Evolutionary conservation across 2,329 filamentous ascomycete genomes (phyloP).

Genomic region (Colletotrichum karsti): DNA sequence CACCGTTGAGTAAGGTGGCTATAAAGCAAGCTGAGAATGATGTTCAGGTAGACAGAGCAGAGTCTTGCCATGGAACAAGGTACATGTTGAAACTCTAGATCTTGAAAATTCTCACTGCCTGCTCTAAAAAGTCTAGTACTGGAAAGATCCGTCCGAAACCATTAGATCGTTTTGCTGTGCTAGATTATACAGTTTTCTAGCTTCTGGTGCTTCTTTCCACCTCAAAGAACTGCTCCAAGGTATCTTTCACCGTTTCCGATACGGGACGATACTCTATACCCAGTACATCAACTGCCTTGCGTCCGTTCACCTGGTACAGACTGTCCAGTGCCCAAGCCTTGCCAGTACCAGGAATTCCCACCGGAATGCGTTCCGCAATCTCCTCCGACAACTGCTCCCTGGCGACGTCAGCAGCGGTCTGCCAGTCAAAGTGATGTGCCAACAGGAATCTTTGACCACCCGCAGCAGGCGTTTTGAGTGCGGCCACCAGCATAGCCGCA

Average conservation of each 20-base stretch:
- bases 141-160: too few species aligned
- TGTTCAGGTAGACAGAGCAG: too few species aligned
- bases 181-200: too few species aligned
- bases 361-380: not conserved
- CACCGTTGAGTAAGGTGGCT: too few species aligned
- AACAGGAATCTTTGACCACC: not conserved
- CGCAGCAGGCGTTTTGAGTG: not conserved
- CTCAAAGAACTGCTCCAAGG: constrained; percentile 42
- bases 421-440: not conserved
- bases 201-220: constrained; percentile 21
- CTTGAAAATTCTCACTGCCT: too few species aligned
- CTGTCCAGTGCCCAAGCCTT: not conserved
- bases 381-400: not conserved
- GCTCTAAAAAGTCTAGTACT: too few species aligned
- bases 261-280: constrained; percentile 40
- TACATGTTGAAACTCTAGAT: too few species aligned
- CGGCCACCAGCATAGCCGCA: not conserved
- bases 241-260: constrained; percentile 40
- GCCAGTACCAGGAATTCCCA: not conserved
- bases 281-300: constrained; percentile 39
- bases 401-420: not conserved
- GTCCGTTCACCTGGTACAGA: constrained; percentile 31
- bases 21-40: too few species aligned
- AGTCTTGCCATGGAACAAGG: too few species aligned
- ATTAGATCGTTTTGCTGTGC: too few species aligned